Conservation (phyloP, 1,139 yeast species). For the Candida dubliniensis region DNA sequence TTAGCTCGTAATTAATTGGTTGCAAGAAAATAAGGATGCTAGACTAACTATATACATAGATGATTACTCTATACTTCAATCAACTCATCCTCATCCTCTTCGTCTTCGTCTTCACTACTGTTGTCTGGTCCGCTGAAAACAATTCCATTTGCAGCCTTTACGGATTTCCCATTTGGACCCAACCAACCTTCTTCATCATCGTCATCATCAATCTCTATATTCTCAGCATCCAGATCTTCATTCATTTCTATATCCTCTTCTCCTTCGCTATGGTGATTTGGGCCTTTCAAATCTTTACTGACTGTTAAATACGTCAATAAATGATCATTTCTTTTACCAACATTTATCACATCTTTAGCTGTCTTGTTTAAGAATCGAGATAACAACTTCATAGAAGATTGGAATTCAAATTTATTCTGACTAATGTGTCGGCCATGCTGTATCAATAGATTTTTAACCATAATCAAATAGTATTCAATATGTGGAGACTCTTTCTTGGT, state of each 20-base stretch:
- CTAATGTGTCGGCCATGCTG: constrained; percentile 78
- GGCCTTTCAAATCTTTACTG: constrained; percentile 21
- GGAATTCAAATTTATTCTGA: constrained; percentile 61
- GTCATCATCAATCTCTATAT: constrained; percentile 16
- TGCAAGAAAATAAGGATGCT: too few relatives aligned
- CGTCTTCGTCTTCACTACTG: constrained; percentile 14
- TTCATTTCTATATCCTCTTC: constrained; percentile 18
- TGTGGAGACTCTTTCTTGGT: constrained; percentile 69
- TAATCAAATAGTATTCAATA: constrained; percentile 75
- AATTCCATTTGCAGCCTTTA: constrained; percentile 15
- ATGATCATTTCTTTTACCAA: constrained; percentile 57
- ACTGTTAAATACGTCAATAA: constrained; percentile 42
- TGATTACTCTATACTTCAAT: constrained; percentile 11
- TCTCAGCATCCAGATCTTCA: constrained; percentile 21
- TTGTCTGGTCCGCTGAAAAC: constrained; percentile 14
- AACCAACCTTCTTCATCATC: constrained; percentile 23
- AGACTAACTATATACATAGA: too few relatives aligned
- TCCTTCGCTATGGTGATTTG: constrained; percentile 17
- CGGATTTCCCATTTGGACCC: constrained; percentile 12
- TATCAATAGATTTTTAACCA: constrained; percentile 71
- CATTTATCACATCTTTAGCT: constrained; percentile 68
- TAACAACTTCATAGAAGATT: constrained; percentile 65
- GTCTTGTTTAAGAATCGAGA: constrained; percentile 74
- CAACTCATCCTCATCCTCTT: constrained; percentile 12
- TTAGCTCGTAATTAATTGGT: too few relatives aligned